Evolutionary conservation across 768 basidiomycete genomes (phyloP).

Genomic region (Mycena polygramma): DNA sequence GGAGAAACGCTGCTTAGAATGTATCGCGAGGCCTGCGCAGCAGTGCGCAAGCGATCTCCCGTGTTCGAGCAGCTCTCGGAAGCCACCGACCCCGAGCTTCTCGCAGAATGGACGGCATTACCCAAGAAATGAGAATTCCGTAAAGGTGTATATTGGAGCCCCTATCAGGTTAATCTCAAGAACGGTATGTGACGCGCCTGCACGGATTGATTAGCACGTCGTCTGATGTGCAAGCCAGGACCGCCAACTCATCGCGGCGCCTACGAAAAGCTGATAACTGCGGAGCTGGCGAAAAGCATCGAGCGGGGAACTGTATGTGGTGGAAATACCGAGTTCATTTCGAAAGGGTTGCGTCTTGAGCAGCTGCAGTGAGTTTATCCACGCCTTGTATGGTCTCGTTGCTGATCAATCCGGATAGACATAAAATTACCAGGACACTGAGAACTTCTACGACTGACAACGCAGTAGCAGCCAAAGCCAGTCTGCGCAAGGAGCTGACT

Average conservation of each 20-base stretch:
- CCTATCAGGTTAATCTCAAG: neutral
- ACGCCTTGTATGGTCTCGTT: no score
- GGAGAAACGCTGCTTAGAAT: neutral
- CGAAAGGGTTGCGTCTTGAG: neutral
- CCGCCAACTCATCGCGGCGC: constrained; percentile 6
- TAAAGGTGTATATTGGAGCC: neutral
- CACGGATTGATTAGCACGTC: no score
- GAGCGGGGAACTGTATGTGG: neutral
- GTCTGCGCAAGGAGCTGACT: neutral
- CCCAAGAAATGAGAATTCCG: neutral
- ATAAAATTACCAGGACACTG: neutral
- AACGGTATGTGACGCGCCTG: neutral
- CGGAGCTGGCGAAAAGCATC: neutral
- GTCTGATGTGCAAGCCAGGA: neutral
- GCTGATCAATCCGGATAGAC: neutral
- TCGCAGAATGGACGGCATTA: neutral
- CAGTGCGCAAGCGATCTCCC: neutral
- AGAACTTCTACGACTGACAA: neutral
- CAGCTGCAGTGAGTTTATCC: neutral
- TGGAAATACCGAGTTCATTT: neutral
- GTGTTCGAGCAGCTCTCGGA: neutral
- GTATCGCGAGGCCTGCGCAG: neutral
- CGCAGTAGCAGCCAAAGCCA: neutral
- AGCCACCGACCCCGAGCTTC: neutral
- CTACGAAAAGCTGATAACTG: constrained; percentile 7